Percentiles rank a stretch among this genome's conserved stretches.
These are phyloP conservation scores for Sporothrix humicola DNA, from an alignment of 2,329 filamentous ascomycete genomes.

Conservation along the genomic window DNA sequence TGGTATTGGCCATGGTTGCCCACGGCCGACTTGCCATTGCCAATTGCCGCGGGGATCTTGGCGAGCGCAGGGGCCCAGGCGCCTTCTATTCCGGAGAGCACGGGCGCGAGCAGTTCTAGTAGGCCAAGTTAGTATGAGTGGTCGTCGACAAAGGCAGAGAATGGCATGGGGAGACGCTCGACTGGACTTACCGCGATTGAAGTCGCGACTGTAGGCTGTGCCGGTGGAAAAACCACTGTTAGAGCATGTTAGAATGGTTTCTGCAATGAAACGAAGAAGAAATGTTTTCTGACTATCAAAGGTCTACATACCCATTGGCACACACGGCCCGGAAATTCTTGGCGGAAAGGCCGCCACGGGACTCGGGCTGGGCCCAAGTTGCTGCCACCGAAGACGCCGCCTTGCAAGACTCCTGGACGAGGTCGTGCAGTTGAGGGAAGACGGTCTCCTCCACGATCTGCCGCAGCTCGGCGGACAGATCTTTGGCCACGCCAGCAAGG, in stretches of 20 bases:
- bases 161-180: not conserved
- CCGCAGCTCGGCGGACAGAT: not conserved
- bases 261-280: too few species aligned
- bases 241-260: too few species aligned
- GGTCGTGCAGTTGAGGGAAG: not conserved
- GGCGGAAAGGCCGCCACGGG: slow-evolving; percentile 1
- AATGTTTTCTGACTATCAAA: not conserved
- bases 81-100: not conserved
- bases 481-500: not conserved
- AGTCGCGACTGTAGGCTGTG: not conserved
- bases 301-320: not conserved
- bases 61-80: not conserved
- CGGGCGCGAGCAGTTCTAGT: not conserved
- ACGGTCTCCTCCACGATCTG: not conserved
- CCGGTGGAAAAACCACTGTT: too few species aligned
- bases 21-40: too few species aligned
- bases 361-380: not conserved
- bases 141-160: not conserved
- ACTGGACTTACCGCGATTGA: not conserved
- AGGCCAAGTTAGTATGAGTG: not conserved
- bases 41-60: too few species aligned
- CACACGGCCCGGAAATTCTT: slow-evolving; percentile 13
- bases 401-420: not conserved
- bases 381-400: not conserved
- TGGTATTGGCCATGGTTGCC: too few species aligned